These are phyloP conservation scores for Saturnispora saitoi DNA, from an alignment of 805 yeast species.

Conservation along the genomic window DNA sequence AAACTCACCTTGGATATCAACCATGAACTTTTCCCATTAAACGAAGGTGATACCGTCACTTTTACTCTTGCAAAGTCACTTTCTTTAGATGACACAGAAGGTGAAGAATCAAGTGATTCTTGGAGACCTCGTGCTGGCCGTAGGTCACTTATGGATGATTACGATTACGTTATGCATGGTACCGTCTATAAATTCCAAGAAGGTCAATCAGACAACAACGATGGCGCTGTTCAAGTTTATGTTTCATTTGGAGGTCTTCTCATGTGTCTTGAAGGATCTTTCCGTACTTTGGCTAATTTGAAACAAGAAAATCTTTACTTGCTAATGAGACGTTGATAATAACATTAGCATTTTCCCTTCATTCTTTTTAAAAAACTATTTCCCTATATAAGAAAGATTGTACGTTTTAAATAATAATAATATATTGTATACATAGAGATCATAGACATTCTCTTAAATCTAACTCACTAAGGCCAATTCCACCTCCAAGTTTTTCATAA, in stretches of 20 bases:
- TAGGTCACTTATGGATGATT: constrained; percentile 86
- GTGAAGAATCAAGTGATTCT: constrained; percentile 23
- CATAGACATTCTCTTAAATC: constrained; percentile 51
- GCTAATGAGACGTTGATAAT: constrained; percentile 55
- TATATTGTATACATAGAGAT: background rate
- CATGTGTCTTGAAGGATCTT: constrained; percentile 90
- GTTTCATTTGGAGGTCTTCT: constrained; percentile 94
- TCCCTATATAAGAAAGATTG: background rate
- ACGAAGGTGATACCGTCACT: constrained; percentile 67
- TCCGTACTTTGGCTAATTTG: constrained; percentile 76
- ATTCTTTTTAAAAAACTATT: background rate
- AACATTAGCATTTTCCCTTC: background rate
- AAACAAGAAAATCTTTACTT: constrained; percentile 93
- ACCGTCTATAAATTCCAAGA: constrained; percentile 96
- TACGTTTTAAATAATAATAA: background rate
- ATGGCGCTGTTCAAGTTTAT: constrained; percentile 59
- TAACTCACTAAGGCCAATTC: constrained; percentile 71
- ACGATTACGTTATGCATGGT: constrained; percentile 97
- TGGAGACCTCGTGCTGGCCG: constrained; percentile 85
- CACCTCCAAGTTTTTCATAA: constrained; percentile 63
- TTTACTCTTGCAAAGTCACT: constrained; percentile 78
- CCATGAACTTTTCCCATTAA: constrained; percentile 84
- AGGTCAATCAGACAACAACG: constrained; percentile 41
- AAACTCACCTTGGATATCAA: constrained; percentile 84
- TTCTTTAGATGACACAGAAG: constrained; percentile 39